Percentiles rank a stretch among this genome's conserved stretches.
These are phyloP conservation scores for Rhynchospora breviuscula DNA, from an alignment of 176 grass and related monocot genomes.

Conservation along the genomic window DNA sequence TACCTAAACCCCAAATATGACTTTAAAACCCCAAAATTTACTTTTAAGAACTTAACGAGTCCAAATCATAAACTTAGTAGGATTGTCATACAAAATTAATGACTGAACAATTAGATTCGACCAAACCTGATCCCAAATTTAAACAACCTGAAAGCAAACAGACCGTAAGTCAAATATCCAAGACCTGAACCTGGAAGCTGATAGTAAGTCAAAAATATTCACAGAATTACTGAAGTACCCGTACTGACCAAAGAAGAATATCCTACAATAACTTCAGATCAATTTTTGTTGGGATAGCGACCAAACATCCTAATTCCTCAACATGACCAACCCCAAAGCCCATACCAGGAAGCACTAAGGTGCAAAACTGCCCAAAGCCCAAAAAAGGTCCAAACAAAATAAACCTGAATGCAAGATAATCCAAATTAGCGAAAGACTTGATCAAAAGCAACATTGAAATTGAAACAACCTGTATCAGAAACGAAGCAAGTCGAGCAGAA, in stretches of 20 bases:
- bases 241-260: neutral
- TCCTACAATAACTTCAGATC: neutral
- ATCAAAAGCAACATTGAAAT: neutral
- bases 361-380: no score
- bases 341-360: neutral
- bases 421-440: neutral
- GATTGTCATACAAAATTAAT: no score
- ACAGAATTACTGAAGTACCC: neutral
- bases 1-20: neutral
- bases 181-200: neutral
- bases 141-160: neutral
- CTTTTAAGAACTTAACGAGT: neutral
- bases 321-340: neutral
- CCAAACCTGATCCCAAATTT: neutral
- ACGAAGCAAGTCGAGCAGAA: neutral
- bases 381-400: neutral
- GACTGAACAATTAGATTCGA: neutral
- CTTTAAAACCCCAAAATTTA: neutral
- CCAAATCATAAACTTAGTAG: neutral
- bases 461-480: slow-evolving; percentile 1
- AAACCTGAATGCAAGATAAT: neutral
- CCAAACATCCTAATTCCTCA: neutral
- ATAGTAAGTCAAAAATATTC: neutral
- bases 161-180: neutral
- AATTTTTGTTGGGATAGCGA: neutral